Evolutionary conservation across 73 alveolate species (phyloP).

Genomic region (Uronychia setigera): DNA sequence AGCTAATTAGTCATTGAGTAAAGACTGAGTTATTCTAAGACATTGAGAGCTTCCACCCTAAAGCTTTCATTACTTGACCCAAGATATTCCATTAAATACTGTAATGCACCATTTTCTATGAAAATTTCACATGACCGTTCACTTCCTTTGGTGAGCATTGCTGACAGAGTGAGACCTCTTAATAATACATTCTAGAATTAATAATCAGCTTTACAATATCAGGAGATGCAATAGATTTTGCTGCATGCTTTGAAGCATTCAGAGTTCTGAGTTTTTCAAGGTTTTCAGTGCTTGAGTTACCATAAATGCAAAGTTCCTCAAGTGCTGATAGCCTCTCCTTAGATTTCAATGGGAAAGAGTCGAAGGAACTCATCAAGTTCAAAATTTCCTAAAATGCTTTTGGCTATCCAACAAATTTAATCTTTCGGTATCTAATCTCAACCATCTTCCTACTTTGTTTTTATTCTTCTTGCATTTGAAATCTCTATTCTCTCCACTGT

Average conservation of each 20-base stretch:
- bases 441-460: conserved; percentile 22
- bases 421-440: conserved; percentile 17
- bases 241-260: conserved; percentile 60
- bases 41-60: conserved; percentile 53
- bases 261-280: conserved; percentile 49
- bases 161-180: conserved; percentile 36
- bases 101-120: conserved; percentile 44
- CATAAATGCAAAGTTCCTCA: conserved; percentile 56
- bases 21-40: conserved; percentile 14
- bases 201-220: conserved; percentile 12
- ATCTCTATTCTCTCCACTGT: conserved; percentile 53
- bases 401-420: conserved; percentile 60
- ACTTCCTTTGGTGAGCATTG: conserved; percentile 44
- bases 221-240: conserved; percentile 48
- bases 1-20: neutral
- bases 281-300: conserved; percentile 47
- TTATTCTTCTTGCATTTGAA: conserved; percentile 56
- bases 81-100: conserved; percentile 39
- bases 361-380: conserved; percentile 42
- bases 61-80: conserved; percentile 50
- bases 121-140: conserved; percentile 34
- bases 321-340: conserved; percentile 58
- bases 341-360: conserved; percentile 41
- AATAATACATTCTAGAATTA: conserved; percentile 10
- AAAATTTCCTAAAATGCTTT: conserved; percentile 47